Evolutionary conservation across 345 rosid species (phyloP), one percentile per base, ranked within the genome.

Genomic region (Carallia pectinifolia): DNA sequence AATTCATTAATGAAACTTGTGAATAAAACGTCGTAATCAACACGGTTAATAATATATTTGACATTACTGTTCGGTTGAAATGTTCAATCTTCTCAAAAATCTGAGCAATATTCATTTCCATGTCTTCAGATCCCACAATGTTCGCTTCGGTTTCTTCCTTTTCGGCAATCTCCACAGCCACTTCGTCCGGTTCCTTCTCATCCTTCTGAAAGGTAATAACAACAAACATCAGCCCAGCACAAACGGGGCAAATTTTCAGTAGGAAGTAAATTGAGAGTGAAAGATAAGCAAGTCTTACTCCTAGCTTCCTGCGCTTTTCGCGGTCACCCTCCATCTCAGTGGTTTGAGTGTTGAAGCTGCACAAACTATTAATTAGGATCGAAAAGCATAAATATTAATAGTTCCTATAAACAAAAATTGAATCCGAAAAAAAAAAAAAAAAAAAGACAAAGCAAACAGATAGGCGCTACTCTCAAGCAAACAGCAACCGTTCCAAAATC

Each of bases 51-150:
- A 19, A 19, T 27, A 56, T 9, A 27, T 56, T 30, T 4, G 16
- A 56, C 16, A 3, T 50, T 88, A 95, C 98, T 85, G 77, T 79
- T 64, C 88, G 89, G 37, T 96, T 90, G 82, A 90, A 92, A 77
- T 80, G 84, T 30, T 90, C 94, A 37, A 92, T 92, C 82, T 84
- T 92, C 27, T 95, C 89, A 56, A 83, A 77, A 78, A 92, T 80
- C 40, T 83, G 84, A 74, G 83, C 33, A 71, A 90, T 85, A 66
- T 70, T 81, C 58, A 78, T 85, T 61, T 92, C 92, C 86, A 90
- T 84, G 79, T 92, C 99, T 69, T 89, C 98, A 68, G 97, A 95
- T 47, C 82, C 94, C 52, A 66, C 76, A 52, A 78, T 50, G 53
- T 73, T 77, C 3, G 83, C 53, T 78, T 90, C 90, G 15, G 77